These are phyloP conservation scores for Udeniomyces megalosporus DNA, from an alignment of 768 basidiomycete species.

Conservation along the genomic window DNA sequence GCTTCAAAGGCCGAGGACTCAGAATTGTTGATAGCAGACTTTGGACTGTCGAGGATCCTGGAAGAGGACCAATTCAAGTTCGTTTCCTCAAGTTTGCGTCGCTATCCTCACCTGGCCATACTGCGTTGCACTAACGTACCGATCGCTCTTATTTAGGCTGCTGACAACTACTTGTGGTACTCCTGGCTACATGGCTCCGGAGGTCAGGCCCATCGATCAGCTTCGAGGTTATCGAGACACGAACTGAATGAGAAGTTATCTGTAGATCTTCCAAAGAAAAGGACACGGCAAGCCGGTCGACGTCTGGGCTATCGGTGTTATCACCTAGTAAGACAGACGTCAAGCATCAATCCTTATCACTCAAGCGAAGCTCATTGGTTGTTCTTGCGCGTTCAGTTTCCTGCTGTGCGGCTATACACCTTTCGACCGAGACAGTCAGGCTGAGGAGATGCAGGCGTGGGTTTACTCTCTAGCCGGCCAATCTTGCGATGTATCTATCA, in stretches of 20 bases:
- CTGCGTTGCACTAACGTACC: too few species aligned
- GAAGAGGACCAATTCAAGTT: constrained; percentile 66
- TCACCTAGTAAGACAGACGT: constrained; percentile 37
- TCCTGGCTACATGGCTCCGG: constrained; percentile 87
- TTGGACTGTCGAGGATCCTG: constrained; percentile 58
- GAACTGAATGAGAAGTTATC: too few species aligned
- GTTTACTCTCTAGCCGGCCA: not conserved
- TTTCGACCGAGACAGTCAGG: constrained; percentile 70
- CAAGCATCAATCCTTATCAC: not conserved
- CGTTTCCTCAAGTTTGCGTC: too few species aligned
- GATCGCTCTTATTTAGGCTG: too few species aligned
- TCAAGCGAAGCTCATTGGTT: not conserved
- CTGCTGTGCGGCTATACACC: constrained; percentile 70
- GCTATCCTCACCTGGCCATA: too few species aligned
- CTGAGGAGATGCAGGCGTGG: constrained; percentile 71
- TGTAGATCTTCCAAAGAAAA: constrained; percentile 65
- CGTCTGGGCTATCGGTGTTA: constrained; percentile 77
- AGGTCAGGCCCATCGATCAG: constrained; percentile 25
- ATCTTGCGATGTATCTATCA: not conserved
- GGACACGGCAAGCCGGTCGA: constrained; percentile 93
- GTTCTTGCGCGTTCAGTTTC: too few species aligned
- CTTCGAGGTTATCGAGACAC: too few species aligned
- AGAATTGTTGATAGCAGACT: constrained; percentile 94
- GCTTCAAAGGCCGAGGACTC: constrained; percentile 72
- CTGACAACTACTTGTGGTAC: constrained; percentile 94